phyloP scores from a whole-genome alignment of 2,329 filamentous ascomycete species.

The Arachnomyces sp. region DNA sequence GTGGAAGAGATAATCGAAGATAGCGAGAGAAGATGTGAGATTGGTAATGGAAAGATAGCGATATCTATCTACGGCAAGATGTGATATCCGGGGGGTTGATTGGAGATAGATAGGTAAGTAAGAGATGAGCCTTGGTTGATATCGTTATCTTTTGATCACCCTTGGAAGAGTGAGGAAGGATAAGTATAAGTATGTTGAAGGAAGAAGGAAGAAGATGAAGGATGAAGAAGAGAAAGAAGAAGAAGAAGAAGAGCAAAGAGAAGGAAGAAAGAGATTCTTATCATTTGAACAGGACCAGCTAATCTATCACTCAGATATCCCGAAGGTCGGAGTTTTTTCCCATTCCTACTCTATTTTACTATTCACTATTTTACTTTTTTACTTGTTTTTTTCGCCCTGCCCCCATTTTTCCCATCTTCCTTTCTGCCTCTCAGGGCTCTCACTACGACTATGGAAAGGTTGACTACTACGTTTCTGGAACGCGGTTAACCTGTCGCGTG shows the following conservation, averaged over 20 bases:
- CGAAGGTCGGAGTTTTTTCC: too few relatives aligned
- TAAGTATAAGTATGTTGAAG: neutral
- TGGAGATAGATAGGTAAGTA: neutral
- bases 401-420: too few relatives aligned
- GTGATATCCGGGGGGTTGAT: neutral
- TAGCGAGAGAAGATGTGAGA: slow-evolving; percentile 1
- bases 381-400: too few relatives aligned
- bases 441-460: too few relatives aligned
- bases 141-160: neutral
- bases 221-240: slow-evolving; percentile 8
- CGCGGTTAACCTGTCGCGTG: too few relatives aligned
- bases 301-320: too few relatives aligned
- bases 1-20: neutral
- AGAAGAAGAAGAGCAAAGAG: slow-evolving; percentile 12
- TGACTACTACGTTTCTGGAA: too few relatives aligned
- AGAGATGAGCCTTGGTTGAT: slow-evolving; percentile 1
- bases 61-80: neutral
- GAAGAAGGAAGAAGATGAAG: slow-evolving; percentile 5
- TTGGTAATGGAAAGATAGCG: slow-evolving; percentile 1
- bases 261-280: slow-evolving; percentile 8
- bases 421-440: too few relatives aligned
- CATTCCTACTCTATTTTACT: too few relatives aligned
- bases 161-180: neutral
- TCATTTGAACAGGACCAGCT: too few relatives aligned
- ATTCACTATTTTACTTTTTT: too few relatives aligned